Evolutionary conservation across 23 red algal genomes (phyloP).

Genomic region (Pyropia haitanensis): DNA sequence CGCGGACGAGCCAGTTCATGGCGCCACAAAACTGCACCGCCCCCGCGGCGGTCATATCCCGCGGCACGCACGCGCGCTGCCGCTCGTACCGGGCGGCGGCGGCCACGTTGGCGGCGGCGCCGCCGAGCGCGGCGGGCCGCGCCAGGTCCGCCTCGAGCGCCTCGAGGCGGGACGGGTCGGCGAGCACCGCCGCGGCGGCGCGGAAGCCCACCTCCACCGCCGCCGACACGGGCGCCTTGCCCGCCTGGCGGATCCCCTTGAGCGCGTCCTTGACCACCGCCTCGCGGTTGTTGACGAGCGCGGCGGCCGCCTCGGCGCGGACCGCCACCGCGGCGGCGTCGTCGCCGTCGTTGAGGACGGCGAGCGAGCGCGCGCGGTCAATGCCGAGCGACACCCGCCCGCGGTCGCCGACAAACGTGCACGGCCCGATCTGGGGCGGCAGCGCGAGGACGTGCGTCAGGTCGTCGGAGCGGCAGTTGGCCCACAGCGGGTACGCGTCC

Average conservation of each 20-base stretch:
- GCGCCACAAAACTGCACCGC: constrained; percentile 56
- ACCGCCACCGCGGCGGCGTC: constrained; percentile 2
- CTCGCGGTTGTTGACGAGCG: constrained; percentile 40
- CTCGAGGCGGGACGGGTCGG: constrained; percentile 29
- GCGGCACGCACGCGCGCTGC: constrained; percentile 28
- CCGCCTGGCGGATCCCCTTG: constrained; percentile 1
- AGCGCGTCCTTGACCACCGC: constrained; percentile 62
- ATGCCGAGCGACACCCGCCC: constrained; percentile 10
- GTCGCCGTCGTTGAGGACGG: constrained; percentile 28
- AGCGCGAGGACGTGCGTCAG: constrained; percentile 68
- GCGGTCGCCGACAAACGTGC: constrained; percentile 10
- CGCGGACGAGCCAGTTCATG: constrained; percentile 48
- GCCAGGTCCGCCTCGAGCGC: constrained; percentile 8
- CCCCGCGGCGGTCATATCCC: constrained; percentile 40
- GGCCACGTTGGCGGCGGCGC: constrained; percentile 6
- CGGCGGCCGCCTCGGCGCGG: constrained; percentile 49
- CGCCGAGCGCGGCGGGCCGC: constrained; percentile 1
- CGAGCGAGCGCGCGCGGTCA: constrained; percentile 17
- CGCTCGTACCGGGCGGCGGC: constrained; percentile 43
- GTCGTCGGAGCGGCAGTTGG: constrained; percentile 45
- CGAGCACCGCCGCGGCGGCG: constrained; percentile 27
- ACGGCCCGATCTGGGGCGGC: constrained; percentile 76
- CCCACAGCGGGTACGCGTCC: constrained; percentile 29
- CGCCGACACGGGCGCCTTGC: constrained; percentile 2
- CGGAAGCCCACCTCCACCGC: constrained; percentile 30